Percentiles rank a stretch among this genome's conserved stretches.
phyloP scores from a whole-genome alignment of 2,329 filamentous ascomycete species.

The Biscogniauxia sp. region DNA sequence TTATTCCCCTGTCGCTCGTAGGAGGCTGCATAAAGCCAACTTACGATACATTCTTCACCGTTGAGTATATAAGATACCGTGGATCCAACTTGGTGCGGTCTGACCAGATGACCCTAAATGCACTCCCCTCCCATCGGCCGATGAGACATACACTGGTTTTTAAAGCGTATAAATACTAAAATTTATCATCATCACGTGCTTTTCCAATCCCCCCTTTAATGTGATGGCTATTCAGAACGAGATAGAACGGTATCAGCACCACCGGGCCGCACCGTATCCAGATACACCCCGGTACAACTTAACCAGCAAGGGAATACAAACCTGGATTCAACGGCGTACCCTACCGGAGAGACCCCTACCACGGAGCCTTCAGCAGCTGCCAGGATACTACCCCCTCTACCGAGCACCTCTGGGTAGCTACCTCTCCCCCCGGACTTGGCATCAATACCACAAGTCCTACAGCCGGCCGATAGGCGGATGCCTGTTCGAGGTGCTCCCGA shows the following conservation, averaged over 20 bases:
- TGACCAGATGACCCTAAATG: not conserved
- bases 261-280: not conserved
- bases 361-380: too few relatives aligned
- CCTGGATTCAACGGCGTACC: not conserved
- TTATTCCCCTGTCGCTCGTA: not conserved
- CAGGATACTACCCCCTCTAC: too few relatives aligned
- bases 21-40: constrained; percentile 1
- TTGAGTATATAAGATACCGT: constrained; percentile 6
- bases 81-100: not conserved
- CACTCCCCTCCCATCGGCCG: not conserved
- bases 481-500: constrained; percentile 11
- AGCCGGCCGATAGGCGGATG: not conserved
- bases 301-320: not conserved
- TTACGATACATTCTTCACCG: not conserved
- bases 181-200: not conserved
- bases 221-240: constrained; percentile 9
- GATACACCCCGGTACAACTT: not conserved
- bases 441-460: constrained; percentile 10
- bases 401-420: not conserved
- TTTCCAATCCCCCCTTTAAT: not conserved
- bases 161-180: not conserved
- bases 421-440: constrained; percentile 5
- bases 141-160: not conserved
- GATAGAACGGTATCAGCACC: not conserved
- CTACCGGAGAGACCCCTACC: too few relatives aligned